These are phyloP conservation scores for Chenopodium album DNA, from an alignment of 148 eudicot species.

Conservation along the genomic window DNA sequence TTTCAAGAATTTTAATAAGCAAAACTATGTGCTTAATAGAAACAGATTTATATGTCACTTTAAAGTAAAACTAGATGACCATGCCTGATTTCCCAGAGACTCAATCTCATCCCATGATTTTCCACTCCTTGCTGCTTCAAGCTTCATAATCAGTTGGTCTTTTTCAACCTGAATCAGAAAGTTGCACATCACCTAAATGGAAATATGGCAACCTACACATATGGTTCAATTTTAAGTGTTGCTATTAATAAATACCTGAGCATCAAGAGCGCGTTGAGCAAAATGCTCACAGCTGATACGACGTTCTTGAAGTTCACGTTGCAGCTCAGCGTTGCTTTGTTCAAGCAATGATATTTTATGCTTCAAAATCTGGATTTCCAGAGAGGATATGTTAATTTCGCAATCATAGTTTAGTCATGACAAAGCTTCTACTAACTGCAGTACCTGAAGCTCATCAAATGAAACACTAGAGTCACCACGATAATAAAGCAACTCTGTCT, in stretches of 20 bases:
- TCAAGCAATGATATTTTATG: slow-evolving; percentile 89
- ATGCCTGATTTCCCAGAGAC: slow-evolving; percentile 52
- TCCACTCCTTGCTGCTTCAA: slow-evolving; percentile 75
- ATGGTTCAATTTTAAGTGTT: neutral
- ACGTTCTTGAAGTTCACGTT: slow-evolving; percentile 71
- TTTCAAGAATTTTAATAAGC: neutral
- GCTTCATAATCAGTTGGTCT: slow-evolving; percentile 63
- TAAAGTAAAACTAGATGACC: neutral
- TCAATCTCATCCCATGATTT: slow-evolving; percentile 86
- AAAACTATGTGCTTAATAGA: neutral
- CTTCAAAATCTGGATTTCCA: slow-evolving; percentile 57
- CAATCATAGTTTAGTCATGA: neutral
- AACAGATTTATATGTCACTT: neutral
- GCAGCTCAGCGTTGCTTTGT: slow-evolving; percentile 77
- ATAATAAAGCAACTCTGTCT: slow-evolving; percentile 70
- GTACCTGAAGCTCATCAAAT: slow-evolving; percentile 87
- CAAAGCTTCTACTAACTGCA: neutral
- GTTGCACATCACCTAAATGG: slow-evolving; percentile 9
- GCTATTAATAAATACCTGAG: slow-evolving; percentile 58
- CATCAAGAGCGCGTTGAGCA: slow-evolving; percentile 74
- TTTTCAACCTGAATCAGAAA: slow-evolving; percentile 63
- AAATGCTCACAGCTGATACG: slow-evolving; percentile 65
- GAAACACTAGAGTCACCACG: slow-evolving; percentile 82
- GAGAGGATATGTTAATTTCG: neutral
- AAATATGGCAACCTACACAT: neutral